Evolutionary conservation across 2,329 filamentous ascomycete genomes (phyloP).

Genomic region (Alternaria ventricosa): DNA sequence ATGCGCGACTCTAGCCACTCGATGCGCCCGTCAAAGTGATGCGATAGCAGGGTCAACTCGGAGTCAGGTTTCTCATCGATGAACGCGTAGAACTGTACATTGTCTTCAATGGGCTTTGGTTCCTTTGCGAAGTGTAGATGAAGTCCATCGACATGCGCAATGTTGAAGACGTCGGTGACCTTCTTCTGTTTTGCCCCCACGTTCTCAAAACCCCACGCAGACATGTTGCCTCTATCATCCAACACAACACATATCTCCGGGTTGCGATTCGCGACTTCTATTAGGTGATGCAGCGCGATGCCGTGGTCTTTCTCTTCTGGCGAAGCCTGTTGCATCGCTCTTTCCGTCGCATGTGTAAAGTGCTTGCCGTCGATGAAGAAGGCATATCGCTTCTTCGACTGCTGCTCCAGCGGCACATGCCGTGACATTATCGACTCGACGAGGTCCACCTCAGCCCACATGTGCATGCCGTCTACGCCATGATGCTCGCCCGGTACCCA

Average conservation of each 20-base stretch:
- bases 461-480: constrained; percentile 72
- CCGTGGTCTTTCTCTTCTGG: constrained; percentile 65
- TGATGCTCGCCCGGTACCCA: constrained; percentile 82
- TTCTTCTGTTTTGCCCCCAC: constrained; percentile 73
- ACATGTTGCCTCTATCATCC: constrained; percentile 85
- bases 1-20: constrained; percentile 81
- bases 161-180: constrained; percentile 78
- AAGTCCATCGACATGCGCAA: constrained; percentile 75
- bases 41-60: constrained; percentile 74
- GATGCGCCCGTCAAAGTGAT: constrained; percentile 85
- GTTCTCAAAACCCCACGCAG: constrained; percentile 90
- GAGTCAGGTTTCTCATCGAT: constrained; percentile 68
- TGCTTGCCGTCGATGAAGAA: constrained; percentile 85
- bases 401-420: constrained; percentile 48
- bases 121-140: constrained; percentile 48
- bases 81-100: constrained; percentile 76
- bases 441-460: constrained; percentile 84
- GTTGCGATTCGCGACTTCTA: constrained; percentile 82
- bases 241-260: constrained; percentile 88
- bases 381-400: constrained; percentile 65
- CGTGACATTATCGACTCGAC: constrained; percentile 70
- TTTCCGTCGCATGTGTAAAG: constrained; percentile 78
- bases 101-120: constrained; percentile 51
- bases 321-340: constrained; percentile 70
- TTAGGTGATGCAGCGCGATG: constrained; percentile 81